Conservation (phyloP, 192 early-diverging fungal species). For the Rhizophagus clarus region DNA sequence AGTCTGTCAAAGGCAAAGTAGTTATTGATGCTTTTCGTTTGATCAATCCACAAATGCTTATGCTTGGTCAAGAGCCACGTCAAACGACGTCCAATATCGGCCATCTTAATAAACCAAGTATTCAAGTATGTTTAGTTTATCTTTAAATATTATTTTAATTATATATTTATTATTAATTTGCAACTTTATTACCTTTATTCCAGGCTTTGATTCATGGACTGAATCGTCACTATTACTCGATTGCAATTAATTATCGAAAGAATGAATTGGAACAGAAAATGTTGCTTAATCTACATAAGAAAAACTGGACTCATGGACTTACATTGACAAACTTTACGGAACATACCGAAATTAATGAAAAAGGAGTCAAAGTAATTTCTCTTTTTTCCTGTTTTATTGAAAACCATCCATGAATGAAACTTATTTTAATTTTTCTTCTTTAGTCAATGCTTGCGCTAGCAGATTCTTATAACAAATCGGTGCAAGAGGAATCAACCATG, state of each 20-base stretch:
- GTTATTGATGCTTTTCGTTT: conserved; percentile 99
- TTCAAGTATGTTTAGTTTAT: conserved; percentile 62
- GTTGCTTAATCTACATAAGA: conserved; percentile 98
- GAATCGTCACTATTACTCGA: conserved; percentile 99
- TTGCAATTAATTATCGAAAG: conserved; percentile 99
- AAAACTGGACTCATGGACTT: conserved; percentile 98
- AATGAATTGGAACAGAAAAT: conserved; percentile 99
- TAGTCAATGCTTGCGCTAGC: conserved; percentile 87
- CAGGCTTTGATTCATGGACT: conserved; percentile 94
- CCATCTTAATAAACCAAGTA: conserved; percentile 95
- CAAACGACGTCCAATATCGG: conserved; percentile 99
- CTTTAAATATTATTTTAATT: not conserved
- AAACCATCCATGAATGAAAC: not conserved
- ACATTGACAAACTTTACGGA: conserved; percentile 78
- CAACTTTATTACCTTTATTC: not conserved
- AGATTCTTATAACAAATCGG: conserved; percentile 97
- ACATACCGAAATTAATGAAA: conserved; percentile 83
- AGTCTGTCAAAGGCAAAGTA: conserved; percentile 99
- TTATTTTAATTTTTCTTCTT: not conserved
- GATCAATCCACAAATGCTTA: conserved; percentile 85
- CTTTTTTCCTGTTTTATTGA: not conserved
- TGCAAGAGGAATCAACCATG: conserved; percentile 95
- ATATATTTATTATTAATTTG: not conserved
- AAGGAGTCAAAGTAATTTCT: conserved; percentile 74
- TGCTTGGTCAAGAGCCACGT: conserved; percentile 90